Percentiles rank a stretch among this genome's conserved stretches.
These are phyloP conservation scores for Albugo candida DNA, from an alignment of 352 stramenopile species.

Conservation along the genomic window DNA sequence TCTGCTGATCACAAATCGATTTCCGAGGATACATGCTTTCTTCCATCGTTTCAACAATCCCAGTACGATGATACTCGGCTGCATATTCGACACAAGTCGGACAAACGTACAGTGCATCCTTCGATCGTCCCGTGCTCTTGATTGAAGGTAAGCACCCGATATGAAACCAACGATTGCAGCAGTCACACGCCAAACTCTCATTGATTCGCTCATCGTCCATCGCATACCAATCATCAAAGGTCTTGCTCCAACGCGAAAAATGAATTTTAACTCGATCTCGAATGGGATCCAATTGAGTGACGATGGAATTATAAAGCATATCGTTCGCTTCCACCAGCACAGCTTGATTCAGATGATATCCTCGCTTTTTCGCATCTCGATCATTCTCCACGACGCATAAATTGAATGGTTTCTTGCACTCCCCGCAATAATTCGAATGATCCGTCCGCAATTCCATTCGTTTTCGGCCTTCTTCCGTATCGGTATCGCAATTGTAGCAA, in stretches of 20 bases:
- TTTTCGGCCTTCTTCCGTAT: slow-evolving; percentile 18
- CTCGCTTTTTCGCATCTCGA: slow-evolving; percentile 8
- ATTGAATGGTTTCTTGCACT: slow-evolving; percentile 34
- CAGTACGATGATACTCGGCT: slow-evolving; percentile 23
- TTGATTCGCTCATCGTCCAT: slow-evolving; percentile 82
- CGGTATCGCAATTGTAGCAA: slow-evolving; percentile 52
- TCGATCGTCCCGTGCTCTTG: slow-evolving; percentile 67
- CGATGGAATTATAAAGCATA: slow-evolving; percentile 72
- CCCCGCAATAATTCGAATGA: slow-evolving; percentile 36
- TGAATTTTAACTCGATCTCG: slow-evolving; percentile 73
- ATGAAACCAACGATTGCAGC: slow-evolving; percentile 78
- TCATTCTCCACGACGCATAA: slow-evolving; percentile 4
- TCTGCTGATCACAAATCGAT: slow-evolving; percentile 7
- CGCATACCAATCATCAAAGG: slow-evolving; percentile 76
- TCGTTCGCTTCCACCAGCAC: slow-evolving; percentile 75
- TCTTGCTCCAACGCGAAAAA: slow-evolving; percentile 73
- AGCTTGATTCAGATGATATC: slow-evolving; percentile 65
- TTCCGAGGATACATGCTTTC: slow-evolving; percentile 24
- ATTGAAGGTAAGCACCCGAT: slow-evolving; percentile 69
- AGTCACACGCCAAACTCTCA: slow-evolving; percentile 74
- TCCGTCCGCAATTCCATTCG: slow-evolving; percentile 11
- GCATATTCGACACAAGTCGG: slow-evolving; percentile 59
- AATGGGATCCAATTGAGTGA: slow-evolving; percentile 54
- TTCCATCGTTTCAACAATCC: slow-evolving; percentile 17
- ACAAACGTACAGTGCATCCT: slow-evolving; percentile 75